phyloP scores from a whole-genome alignment of 768 basidiomycete genomes.

The Psilocybe subaeruginosa region DNA sequence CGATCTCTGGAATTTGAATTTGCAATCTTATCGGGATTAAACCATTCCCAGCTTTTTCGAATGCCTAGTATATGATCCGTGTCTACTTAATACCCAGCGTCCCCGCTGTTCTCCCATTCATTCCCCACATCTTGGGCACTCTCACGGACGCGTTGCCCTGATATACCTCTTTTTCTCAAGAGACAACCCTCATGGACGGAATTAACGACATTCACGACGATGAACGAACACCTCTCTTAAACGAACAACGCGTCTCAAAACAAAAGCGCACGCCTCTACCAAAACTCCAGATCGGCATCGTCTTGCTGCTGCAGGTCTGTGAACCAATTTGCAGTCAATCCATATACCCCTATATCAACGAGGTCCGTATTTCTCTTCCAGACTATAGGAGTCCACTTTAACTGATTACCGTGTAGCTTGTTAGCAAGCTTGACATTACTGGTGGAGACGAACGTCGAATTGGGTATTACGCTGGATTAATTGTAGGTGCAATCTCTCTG shows the following conservation, averaged over 20 bases:
- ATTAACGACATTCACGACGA: conserved; percentile 16
- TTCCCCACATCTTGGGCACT: background rate
- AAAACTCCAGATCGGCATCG: conserved; percentile 43
- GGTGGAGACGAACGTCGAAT: conserved; percentile 64
- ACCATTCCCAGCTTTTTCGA: background rate
- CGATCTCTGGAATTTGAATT: background rate
- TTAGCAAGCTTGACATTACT: conserved; percentile 63
- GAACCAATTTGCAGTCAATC: conserved; percentile 51
- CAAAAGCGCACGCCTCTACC: conserved; percentile 37
- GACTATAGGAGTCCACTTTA: background rate
- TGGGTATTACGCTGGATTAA: conserved; percentile 70
- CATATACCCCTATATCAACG: conserved; percentile 59
- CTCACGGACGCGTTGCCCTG: background rate
- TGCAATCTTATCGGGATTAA: background rate
- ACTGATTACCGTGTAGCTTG: conserved; percentile 42
- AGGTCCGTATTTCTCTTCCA: conserved; percentile 30
- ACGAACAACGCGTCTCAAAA: conserved; percentile 8
- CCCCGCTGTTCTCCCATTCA: background rate
- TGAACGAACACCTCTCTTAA: conserved; percentile 23
- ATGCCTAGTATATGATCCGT: background rate
- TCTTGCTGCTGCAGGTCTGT: conserved; percentile 42
- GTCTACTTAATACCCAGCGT: background rate
- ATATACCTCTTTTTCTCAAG: background rate
- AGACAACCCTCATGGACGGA: conserved; percentile 11
- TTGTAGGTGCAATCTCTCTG: conserved; percentile 32